Evolutionary conservation across 1,139 yeast genomes (phyloP).

Genomic region (Lodderomyces theae): DNA sequence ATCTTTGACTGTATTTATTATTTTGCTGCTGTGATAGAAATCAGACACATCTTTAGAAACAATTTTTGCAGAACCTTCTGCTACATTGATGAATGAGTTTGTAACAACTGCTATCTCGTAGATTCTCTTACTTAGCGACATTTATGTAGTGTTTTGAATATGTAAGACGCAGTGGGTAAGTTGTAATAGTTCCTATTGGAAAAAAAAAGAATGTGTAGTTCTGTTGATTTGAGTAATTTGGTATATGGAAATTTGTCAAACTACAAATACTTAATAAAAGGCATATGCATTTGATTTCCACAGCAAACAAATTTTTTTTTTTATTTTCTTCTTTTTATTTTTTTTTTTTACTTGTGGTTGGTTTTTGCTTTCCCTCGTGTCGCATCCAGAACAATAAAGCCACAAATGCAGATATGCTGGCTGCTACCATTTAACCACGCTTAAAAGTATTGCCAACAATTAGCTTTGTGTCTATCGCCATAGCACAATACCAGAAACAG

Average conservation of each 20-base stretch:
- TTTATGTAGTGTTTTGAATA: conserved; percentile 4
- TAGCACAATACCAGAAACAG: neutral
- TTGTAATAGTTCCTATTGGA: too few species aligned
- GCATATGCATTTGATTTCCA: neutral
- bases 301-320: neutral
- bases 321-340: neutral
- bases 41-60: conserved; percentile 21
- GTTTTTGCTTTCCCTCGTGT: conserved; percentile 3
- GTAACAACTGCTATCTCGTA: conserved; percentile 31
- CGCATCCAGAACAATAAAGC: neutral
- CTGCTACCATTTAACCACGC: neutral
- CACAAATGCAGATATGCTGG: neutral
- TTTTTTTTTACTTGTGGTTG: neutral
- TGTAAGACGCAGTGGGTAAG: too few species aligned
- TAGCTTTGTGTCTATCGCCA: neutral
- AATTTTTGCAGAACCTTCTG: conserved; percentile 21
- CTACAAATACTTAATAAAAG: neutral
- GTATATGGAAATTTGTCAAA: neutral
- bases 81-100: conserved; percentile 25
- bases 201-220: too few species aligned
- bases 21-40: conserved; percentile 19
- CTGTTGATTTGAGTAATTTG: too few species aligned
- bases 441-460: neutral
- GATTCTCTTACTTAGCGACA: conserved; percentile 16
- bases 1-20: conserved; percentile 20